These are phyloP conservation scores for Penicillium desertorum DNA, from an alignment of 495 filamentous ascomycete species.

Conservation along the genomic window DNA sequence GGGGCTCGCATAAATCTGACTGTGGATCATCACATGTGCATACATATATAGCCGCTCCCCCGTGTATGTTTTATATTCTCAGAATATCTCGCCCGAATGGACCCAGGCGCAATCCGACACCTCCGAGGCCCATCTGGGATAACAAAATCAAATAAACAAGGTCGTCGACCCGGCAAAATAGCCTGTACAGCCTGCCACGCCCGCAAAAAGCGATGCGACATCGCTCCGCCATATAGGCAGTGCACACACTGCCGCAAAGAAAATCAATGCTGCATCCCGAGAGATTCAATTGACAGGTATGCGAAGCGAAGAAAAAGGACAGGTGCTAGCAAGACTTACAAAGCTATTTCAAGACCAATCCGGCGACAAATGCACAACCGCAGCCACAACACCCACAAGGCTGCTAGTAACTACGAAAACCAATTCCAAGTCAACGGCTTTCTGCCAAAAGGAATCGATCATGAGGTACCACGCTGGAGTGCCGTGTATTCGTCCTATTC, in stretches of 20 bases:
- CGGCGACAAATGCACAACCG: neutral
- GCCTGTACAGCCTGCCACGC: constrained; percentile 16
- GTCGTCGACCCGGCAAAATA: constrained; percentile 10
- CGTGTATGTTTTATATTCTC: neutral
- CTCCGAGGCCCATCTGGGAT: constrained; percentile 1
- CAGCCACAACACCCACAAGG: neutral
- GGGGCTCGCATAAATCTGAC: neutral
- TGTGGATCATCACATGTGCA: too few species aligned
- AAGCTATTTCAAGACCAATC: neutral
- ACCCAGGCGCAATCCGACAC: neutral
- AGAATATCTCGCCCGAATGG: neutral
- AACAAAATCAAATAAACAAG: constrained; percentile 7
- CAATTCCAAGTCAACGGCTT: neutral
- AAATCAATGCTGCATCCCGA: constrained; percentile 13
- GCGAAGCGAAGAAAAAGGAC: neutral
- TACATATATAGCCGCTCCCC: neutral
- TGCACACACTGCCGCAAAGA: constrained; percentile 20
- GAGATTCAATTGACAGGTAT: constrained; percentile 18
- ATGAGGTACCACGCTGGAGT: constrained; percentile 9
- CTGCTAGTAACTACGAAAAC: neutral
- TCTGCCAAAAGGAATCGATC: neutral
- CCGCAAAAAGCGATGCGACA: constrained; percentile 23
- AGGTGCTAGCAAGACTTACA: neutral
- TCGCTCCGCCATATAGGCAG: constrained; percentile 7
- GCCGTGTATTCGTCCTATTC: constrained; percentile 5